Base-by-base conservation (phyloP, 1,284 basidiomycete genomes). In the Sanghuangporus sanghuang region DNA sequence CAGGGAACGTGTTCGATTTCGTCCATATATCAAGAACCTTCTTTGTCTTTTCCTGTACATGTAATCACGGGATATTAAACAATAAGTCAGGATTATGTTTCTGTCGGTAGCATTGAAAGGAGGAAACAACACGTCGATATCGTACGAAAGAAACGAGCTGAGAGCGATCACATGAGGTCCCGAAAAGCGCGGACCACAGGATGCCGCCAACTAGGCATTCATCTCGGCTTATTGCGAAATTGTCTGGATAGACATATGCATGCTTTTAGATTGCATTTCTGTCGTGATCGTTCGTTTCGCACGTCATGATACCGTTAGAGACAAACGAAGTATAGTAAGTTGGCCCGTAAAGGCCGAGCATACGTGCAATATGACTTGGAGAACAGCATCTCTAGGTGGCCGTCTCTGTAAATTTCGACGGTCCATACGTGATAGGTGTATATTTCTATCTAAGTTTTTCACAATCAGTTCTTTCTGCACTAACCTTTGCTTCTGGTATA, bases 21-120 rank as follows among this genome's bases (percentile, higher is more conserved):
- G 82, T 83, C 95, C 95, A 97, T 71, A 97, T 96, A 76, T 96
- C 95, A 76, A 95, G 84, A 71, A 97, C 87, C 78, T 96, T 97
- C 81, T 90, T 89, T 58, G 91, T 84, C 78, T 97, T 97, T 80
- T 96, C 95, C 95, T 97, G 81, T 74, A 71, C 72, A 70, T 68
- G 42, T 46, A 64, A 23, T 23, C 62, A 61, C 46, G 49, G 38
- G 42, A 54, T 56, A 52, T 39, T 32, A 64, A 58, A 54, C 58
- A 55, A 46, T 27, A 54, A 21, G 58, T 59, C 54, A 64, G 57
- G 57, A 49, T 40, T 55, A 42, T 54, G 49, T 40, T 39, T 27
- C 27, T 36, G 21, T 59, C 40, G 59, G 49, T 42, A 14, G 53
- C 18, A 54, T 54, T 54, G 14, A 38, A 32, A 52, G 21, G 54